phyloP scores from a whole-genome alignment of 352 stramenopile species.

The Blastocystis sp. region DNA sequence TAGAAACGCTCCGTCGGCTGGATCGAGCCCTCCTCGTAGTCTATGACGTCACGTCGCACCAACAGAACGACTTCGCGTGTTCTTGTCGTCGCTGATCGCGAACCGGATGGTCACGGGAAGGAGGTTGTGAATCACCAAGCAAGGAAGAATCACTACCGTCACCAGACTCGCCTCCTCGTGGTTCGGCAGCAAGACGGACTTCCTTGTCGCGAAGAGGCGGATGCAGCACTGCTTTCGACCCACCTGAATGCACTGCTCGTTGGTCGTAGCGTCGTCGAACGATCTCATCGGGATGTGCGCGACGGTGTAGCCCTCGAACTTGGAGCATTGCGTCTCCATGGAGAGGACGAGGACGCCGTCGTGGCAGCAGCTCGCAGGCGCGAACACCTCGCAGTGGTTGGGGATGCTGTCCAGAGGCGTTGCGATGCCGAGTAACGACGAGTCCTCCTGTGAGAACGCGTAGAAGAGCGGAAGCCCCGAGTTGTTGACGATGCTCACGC shows the following conservation, averaged over 20 bases:
- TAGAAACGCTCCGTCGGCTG: neutral
- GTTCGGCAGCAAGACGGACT: neutral
- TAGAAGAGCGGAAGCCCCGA: conserved; percentile 33
- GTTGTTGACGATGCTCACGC: conserved; percentile 28
- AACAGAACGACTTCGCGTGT: conserved; percentile 4
- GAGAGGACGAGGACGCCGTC: conserved; percentile 11
- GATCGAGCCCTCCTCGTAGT: neutral
- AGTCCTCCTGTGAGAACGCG: neutral
- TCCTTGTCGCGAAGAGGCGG: neutral
- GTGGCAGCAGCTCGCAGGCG: neutral
- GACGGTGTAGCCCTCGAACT: conserved; percentile 20
- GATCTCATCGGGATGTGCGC: neutral
- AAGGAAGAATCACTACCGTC: conserved; percentile 11
- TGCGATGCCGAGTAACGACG: neutral
- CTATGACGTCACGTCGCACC: neutral
- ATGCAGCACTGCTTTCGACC: conserved; percentile 2
- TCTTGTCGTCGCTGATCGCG: neutral
- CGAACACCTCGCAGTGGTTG: conserved; percentile 30
- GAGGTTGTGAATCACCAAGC: conserved; percentile 49
- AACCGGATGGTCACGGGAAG: neutral
- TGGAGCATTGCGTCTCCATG: conserved; percentile 1
- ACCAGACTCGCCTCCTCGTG: neutral
- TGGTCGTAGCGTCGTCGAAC: neutral
- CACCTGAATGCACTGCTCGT: neutral
- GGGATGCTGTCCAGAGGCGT: neutral